Percentiles rank a stretch among this genome's conserved stretches.
These are phyloP conservation scores for Nannochloropsis salina DNA, from an alignment of 108 stramenopile genomes.

Conservation along the genomic window DNA sequence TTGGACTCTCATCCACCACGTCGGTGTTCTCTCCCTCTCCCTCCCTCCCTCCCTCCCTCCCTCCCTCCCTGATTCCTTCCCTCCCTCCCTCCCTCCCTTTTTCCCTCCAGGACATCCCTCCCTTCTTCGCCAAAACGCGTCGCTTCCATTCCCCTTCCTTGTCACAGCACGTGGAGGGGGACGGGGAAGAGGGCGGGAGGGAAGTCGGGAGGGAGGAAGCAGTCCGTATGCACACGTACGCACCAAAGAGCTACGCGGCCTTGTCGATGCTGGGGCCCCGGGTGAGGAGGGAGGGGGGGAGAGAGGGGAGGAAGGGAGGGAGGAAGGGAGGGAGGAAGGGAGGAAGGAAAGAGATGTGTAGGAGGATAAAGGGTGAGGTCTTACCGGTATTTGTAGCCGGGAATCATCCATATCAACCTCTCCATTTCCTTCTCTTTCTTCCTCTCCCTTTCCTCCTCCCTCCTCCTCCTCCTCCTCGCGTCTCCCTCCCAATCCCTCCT, in stretches of 20 bases:
- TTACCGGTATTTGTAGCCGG: too few relatives aligned
- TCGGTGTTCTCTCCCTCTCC: background rate
- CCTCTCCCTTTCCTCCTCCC: background rate
- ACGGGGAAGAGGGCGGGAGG: background rate
- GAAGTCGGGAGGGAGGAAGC: background rate
- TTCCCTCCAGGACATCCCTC: background rate
- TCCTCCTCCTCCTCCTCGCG: background rate
- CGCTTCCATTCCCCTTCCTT: background rate
- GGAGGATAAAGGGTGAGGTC: too few relatives aligned
- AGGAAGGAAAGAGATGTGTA: background rate
- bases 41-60: background rate
- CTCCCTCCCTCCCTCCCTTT: background rate
- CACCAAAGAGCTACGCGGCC: background rate
- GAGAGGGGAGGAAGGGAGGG: background rate
- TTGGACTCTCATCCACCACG: too few relatives aligned
- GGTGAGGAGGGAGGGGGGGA: background rate
- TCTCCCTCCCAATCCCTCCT: background rate
- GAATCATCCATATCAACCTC: too few relatives aligned
- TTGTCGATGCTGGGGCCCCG: background rate
- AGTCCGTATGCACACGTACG: background rate
- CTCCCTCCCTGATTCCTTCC: too few relatives aligned
- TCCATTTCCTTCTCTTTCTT: background rate
- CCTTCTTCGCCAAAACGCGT: conserved; percentile 16
- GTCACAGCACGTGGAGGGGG: too few relatives aligned
- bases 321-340: conserved; percentile 3